These are phyloP conservation scores for Thermomucor indicae-seudaticae DNA, from an alignment of 371 early-diverging fungal species.

Conservation along the genomic window DNA sequence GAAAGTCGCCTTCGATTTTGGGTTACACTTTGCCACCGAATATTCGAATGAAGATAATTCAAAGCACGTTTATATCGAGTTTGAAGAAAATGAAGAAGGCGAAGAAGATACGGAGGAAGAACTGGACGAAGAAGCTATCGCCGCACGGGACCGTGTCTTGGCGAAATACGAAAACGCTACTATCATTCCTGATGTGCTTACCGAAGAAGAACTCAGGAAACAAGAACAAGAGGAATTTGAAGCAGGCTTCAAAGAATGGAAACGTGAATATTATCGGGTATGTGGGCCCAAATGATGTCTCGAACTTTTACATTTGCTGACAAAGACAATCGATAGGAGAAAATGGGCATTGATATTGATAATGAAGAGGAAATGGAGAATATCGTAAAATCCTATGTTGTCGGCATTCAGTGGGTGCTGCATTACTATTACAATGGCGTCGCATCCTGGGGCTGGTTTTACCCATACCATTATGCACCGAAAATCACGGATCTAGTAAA, in stretches of 20 bases:
- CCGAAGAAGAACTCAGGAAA: constrained; percentile 36
- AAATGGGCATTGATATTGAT: constrained; percentile 62
- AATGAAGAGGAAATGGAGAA: constrained; percentile 47
- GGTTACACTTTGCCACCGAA: constrained; percentile 45
- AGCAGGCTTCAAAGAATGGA: constrained; percentile 59
- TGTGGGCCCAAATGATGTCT: background rate
- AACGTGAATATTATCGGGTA: constrained; percentile 67
- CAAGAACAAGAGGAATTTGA: constrained; percentile 57
- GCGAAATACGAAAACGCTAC: constrained; percentile 61
- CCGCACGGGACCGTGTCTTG: constrained; percentile 65
- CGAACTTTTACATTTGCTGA: background rate
- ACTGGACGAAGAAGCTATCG: constrained; percentile 48
- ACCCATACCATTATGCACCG: constrained; percentile 98
- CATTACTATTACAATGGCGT: constrained; percentile 96
- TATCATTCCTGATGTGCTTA: constrained; percentile 52
- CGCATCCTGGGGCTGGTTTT: constrained; percentile 98
- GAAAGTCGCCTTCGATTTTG: constrained; percentile 59
- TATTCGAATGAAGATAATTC: constrained; percentile 32
- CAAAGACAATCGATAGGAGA: constrained; percentile 36
- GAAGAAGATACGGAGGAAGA: constrained; percentile 54
- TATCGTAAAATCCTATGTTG: constrained; percentile 79
- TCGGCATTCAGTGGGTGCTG: constrained; percentile 97
- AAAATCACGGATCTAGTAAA: constrained; percentile 77
- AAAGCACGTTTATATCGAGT: constrained; percentile 49
- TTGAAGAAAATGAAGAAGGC: constrained; percentile 28